Evolutionary conservation across 2,329 filamentous ascomycete genomes (phyloP).

Genomic region (Penicillium oxalicum): DNA sequence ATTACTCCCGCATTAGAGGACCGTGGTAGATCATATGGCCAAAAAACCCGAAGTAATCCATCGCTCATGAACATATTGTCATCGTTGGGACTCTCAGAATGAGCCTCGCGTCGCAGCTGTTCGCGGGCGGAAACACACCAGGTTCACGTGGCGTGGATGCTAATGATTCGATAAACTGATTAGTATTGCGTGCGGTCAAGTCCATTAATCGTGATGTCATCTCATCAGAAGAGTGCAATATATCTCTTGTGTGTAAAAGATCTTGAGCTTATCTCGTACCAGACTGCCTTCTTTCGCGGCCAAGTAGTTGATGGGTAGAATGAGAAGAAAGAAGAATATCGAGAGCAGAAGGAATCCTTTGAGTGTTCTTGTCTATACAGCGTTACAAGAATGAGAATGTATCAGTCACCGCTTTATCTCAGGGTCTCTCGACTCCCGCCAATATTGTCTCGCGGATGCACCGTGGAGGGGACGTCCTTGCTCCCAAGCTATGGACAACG

Average conservation of each 20-base stretch:
- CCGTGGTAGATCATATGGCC: constrained; percentile 78
- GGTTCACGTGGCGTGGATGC: constrained; percentile 74
- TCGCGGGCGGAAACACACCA: constrained; percentile 90
- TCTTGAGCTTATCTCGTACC: constrained; percentile 49
- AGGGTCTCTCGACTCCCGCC: no score
- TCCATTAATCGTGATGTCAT: neutral
- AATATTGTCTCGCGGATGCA: neutral
- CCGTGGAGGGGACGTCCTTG: constrained; percentile 6
- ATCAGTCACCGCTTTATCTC: constrained; percentile 2
- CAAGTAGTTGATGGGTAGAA: constrained; percentile 77
- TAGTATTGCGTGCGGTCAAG: constrained; percentile 4
- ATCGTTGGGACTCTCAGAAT: constrained; percentile 59
- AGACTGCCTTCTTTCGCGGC: constrained; percentile 72
- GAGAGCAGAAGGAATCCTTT: constrained; percentile 81
- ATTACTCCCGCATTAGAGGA: constrained; percentile 74
- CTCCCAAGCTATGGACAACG: constrained; percentile 3
- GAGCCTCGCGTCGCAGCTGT: constrained; percentile 89
- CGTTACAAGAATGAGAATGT: neutral
- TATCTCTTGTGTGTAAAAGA: no score
- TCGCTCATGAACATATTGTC: constrained; percentile 61
- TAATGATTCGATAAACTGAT: constrained; percentile 31
- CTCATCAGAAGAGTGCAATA: neutral
- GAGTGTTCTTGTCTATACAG: constrained; percentile 65
- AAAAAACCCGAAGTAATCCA: constrained; percentile 97
- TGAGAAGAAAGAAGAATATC: constrained; percentile 74